Percentiles rank a stretch among this genome's conserved stretches.
Evolutionary conservation across 2,329 filamentous ascomycete genomes (phyloP).

Genomic region (Hyphodiscus sp.): DNA sequence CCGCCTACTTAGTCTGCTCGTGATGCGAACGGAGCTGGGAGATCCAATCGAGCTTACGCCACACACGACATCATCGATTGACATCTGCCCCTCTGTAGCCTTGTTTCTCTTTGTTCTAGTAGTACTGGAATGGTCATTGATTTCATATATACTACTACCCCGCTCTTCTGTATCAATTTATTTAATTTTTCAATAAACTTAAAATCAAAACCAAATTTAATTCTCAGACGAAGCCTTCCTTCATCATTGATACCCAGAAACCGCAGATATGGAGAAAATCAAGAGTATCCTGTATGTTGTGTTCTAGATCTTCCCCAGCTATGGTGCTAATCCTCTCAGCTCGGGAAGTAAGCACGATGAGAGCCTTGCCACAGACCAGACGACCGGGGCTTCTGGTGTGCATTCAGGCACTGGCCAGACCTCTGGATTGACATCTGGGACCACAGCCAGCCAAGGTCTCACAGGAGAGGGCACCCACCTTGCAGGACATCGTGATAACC

Average conservation of each 20-base stretch:
- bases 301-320: not conserved
- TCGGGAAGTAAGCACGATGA: not conserved
- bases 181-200: not conserved
- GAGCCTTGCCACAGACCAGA: not conserved
- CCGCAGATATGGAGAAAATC: constrained; percentile 5
- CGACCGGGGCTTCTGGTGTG: not conserved
- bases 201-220: not conserved
- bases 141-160: not conserved
- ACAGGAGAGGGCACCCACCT: constrained; percentile 8
- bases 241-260: not conserved
- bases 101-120: not conserved
- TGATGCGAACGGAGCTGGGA: not conserved
- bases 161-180: not conserved
- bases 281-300: constrained; percentile 6
- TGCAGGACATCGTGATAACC: not conserved
- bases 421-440: not conserved
- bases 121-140: not conserved
- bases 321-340: not conserved
- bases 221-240: not conserved
- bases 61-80: constrained; percentile 10
- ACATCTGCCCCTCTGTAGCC: not conserved
- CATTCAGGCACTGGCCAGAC: not conserved
- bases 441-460: not conserved
- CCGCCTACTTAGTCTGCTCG: not conserved
- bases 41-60: constrained; percentile 2